Evolutionary conservation across 805 yeast species (phyloP), one percentile per base, ranked within the genome.

Genomic region (Wickerhamiella australiensis): DNA sequence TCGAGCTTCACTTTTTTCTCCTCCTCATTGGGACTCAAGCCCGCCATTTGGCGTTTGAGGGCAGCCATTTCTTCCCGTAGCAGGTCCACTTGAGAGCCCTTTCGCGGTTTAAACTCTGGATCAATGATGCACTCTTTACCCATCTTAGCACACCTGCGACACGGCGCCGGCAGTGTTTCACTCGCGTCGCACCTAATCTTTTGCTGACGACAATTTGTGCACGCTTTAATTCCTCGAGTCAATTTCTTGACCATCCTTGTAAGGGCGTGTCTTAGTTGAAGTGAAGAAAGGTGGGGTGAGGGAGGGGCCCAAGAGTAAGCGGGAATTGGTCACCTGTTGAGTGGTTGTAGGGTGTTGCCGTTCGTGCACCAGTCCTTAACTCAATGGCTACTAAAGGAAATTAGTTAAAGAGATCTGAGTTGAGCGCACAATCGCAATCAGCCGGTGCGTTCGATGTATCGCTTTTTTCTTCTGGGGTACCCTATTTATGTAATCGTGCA

Each of bases 191-290:
- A 88, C 61, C 82, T 83, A 63, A 88, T 86, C 65, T 88, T 88
- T 64, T 87, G 96, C 62, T 88, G 96, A 47, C 96, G 77, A 61
- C 96, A 88, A 62, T 86, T 92, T 0, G 95, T 85, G 62, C 96
- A 88, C 2, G 95, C 82, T 0, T 95, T 85, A 1, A 40, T 22
- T 13, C 42, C 33, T 22, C 47, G 38, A 17, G 47, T 45, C 35
- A 45, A 26, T 13, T 25, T 36, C 23, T 35, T 45, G 31, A 41
- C 44, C 44, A 41, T 41, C 8, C 3, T 21, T 37, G 9, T 12
- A 15, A 5, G 20, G 5, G 20, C 12, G 15, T 7, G 13, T 29
- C 33, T 5, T 11, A 25, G 27, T 25, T 9, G 9, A 25, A 12
- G 15, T 33, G 38, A 17, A 17, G 11, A 33, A 17, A 33, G n/a